Percentiles rank a stretch among this genome's conserved stretches.
phyloP scores from a whole-genome alignment of 208 protist genomes.

The Tritrichomonas foetus region DNA sequence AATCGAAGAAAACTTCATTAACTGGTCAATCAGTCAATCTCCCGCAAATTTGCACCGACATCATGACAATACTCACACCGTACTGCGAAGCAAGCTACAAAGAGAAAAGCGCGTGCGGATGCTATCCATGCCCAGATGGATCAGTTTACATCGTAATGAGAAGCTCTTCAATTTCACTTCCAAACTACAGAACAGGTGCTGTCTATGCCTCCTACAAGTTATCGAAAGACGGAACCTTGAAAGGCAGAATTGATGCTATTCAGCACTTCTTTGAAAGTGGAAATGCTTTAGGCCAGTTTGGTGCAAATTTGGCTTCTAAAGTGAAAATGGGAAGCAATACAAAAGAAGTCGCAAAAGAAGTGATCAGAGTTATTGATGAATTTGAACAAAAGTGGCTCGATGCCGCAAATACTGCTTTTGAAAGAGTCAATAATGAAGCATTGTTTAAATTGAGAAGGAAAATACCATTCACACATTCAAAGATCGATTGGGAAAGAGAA shows the following conservation, averaged over 20 bases:
- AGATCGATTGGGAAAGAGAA: background rate
- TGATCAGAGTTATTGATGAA: background rate
- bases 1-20: background rate
- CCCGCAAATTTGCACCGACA: background rate
- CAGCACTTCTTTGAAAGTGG: slow-evolving; percentile 21
- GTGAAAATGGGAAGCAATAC: background rate
- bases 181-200: background rate
- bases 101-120: background rate
- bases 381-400: slow-evolving; percentile 7
- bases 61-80: background rate
- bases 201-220: background rate
- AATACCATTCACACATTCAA: background rate
- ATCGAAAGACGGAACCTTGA: background rate
- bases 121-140: background rate
- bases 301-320: too few relatives aligned
- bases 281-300: background rate
- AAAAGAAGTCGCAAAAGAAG: background rate
- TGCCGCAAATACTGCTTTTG: background rate
- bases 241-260: background rate
- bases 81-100: background rate
- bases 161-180: background rate
- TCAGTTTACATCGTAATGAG: background rate
- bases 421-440: background rate
- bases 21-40: background rate
- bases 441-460: background rate